Evolutionary conservation across 2,329 filamentous ascomycete genomes (phyloP).

Genomic region (Neofusicoccum parvum): DNA sequence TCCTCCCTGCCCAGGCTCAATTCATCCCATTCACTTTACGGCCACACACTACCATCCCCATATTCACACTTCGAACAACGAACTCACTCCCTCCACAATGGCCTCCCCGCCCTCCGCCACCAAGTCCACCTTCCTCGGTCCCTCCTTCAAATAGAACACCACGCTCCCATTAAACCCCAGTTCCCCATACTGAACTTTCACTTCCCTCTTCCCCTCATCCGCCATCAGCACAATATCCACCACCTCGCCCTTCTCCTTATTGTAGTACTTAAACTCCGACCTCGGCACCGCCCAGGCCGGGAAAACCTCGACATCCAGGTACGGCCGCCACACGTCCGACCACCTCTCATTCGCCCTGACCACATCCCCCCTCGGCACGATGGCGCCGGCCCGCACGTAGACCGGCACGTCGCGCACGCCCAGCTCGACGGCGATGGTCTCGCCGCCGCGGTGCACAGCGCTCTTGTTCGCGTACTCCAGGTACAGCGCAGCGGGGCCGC

Average conservation of each 20-base stretch:
- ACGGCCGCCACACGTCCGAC: slow-evolving; percentile 35
- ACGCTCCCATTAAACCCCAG: slow-evolving; percentile 25
- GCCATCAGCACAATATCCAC: slow-evolving; percentile 24
- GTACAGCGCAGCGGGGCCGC: slow-evolving; percentile 27
- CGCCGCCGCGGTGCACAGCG: slow-evolving; percentile 29
- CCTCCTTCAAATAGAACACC: slow-evolving; percentile 24
- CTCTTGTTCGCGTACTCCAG: slow-evolving; percentile 39
- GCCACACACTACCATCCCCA: too few relatives aligned
- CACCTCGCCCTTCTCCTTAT: slow-evolving; percentile 26
- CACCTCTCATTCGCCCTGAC: slow-evolving; percentile 39
- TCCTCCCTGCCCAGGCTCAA: too few relatives aligned
- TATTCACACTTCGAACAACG: neutral
- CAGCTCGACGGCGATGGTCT: slow-evolving; percentile 24
- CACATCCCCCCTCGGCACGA: slow-evolving; percentile 38
- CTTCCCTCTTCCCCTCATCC: slow-evolving; percentile 19
- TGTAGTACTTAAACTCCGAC: slow-evolving; percentile 31
- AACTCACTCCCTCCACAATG: neutral
- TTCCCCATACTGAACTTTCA: slow-evolving; percentile 26
- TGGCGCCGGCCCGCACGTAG: slow-evolving; percentile 37
- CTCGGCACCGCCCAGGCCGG: slow-evolving; percentile 32
- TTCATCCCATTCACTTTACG: too few relatives aligned
- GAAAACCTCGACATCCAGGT: slow-evolving; percentile 35
- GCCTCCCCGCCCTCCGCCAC: neutral
- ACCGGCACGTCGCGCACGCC: slow-evolving; percentile 33
- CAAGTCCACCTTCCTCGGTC: slow-evolving; percentile 13